A percentile compares a stretch with the other conserved stretches of the same genome.
These are phyloP conservation scores for Globisporangium megalacanthum DNA, from an alignment of 352 stramenopile species.

Conservation along the genomic window DNA sequence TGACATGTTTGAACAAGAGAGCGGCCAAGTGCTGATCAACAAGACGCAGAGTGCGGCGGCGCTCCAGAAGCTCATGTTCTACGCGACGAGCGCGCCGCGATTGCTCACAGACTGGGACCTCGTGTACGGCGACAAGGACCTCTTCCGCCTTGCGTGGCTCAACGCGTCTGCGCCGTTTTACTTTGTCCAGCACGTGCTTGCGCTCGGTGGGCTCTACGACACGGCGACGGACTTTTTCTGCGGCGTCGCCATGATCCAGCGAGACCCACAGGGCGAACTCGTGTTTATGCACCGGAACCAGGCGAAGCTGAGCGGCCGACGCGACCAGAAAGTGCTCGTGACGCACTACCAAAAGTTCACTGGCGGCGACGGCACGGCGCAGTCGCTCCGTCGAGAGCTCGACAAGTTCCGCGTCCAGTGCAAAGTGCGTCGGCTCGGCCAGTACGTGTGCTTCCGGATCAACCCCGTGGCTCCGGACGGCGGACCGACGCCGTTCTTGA, in stretches of 20 bases:
- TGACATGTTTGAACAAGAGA: conserved; percentile 87
- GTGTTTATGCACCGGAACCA: conserved; percentile 83
- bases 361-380: conserved; percentile 49
- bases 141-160: conserved; percentile 77
- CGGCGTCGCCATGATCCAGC: conserved; percentile 77
- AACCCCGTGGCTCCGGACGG: conserved; percentile 36
- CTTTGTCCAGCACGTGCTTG: conserved; percentile 53
- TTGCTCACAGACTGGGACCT: conserved; percentile 61
- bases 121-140: conserved; percentile 72
- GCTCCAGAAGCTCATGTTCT: conserved; percentile 78
- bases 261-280: conserved; percentile 59
- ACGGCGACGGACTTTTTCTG: conserved; percentile 56
- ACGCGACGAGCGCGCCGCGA: conserved; percentile 47
- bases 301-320: conserved; percentile 61
- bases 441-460: conserved; percentile 64
- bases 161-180: conserved; percentile 68
- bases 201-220: conserved; percentile 49
- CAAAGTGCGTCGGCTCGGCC: conserved; percentile 48
- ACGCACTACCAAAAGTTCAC: conserved; percentile 77
- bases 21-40: conserved; percentile 71
- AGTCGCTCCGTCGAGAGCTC: conserved; percentile 41
- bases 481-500: conserved; percentile 36
- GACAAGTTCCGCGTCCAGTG: conserved; percentile 72
- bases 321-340: conserved; percentile 52
- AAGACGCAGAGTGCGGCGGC: conserved; percentile 26